These are phyloP conservation scores for Moesziomyces antarcticus DNA, from an alignment of 1,284 basidiomycete species.

Conservation along the genomic window DNA sequence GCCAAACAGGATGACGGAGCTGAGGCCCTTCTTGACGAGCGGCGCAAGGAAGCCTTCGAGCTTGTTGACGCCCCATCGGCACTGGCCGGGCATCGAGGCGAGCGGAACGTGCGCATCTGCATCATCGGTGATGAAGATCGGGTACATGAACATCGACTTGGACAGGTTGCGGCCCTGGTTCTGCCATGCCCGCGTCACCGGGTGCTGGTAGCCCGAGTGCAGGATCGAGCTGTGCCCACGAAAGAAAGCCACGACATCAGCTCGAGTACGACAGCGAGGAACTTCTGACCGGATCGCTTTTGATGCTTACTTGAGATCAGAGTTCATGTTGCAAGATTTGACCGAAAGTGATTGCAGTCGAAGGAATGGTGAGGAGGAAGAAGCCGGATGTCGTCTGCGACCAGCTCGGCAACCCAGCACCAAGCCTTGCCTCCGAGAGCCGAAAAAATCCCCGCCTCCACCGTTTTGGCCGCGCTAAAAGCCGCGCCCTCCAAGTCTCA, in stretches of 20 bases:
- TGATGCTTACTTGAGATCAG: slow-evolving; percentile 36
- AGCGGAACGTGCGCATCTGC: slow-evolving; percentile 50
- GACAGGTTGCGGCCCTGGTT: slow-evolving; percentile 50
- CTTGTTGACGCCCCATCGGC: slow-evolving; percentile 87
- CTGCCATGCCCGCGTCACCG: slow-evolving; percentile 58
- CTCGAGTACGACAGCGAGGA: not conserved
- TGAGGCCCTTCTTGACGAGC: slow-evolving; percentile 86
- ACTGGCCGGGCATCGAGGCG: slow-evolving; percentile 63
- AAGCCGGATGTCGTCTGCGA: slow-evolving; percentile 22
- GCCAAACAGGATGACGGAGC: slow-evolving; percentile 94
- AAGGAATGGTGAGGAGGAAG: not conserved
- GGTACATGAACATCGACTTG: slow-evolving; percentile 66
- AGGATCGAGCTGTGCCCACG: slow-evolving; percentile 41
- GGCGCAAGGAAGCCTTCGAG: slow-evolving; percentile 88
- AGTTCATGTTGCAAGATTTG: slow-evolving; percentile 23
- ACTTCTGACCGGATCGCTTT: no score
- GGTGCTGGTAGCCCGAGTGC: slow-evolving; percentile 62
- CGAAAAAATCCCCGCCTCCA: slow-evolving; percentile 15
- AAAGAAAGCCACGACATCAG: not conserved
- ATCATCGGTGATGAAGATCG: slow-evolving; percentile 66
- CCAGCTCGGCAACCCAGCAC: not conserved
- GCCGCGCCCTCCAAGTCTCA: slow-evolving; percentile 2
- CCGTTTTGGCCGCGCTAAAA: slow-evolving; percentile 8
- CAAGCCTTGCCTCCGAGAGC: slow-evolving; percentile 2
- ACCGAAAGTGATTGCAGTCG: not conserved